A percentile compares a stretch with the other conserved stretches of the same genome.
phyloP scores from a whole-genome alignment of 75 land plant species.

The Isoetes taiwanensis region DNA sequence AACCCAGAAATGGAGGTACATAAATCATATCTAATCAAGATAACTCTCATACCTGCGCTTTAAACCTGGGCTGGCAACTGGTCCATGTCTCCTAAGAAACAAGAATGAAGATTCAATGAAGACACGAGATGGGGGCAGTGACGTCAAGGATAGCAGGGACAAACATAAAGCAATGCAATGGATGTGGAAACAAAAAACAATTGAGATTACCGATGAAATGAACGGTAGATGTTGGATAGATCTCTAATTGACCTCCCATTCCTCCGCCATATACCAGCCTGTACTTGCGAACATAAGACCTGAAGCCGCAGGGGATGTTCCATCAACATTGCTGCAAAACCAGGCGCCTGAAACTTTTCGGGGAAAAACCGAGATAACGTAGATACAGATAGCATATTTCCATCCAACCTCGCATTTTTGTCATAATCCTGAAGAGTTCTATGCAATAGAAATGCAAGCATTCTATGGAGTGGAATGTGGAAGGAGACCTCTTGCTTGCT shows the following conservation, averaged over 20 bases:
- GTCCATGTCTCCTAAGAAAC: no score
- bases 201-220: slow-evolving; percentile 74
- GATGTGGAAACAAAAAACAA: no score
- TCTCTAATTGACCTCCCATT: slow-evolving; percentile 63
- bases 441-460: slow-evolving; percentile 52
- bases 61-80: no score
- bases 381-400: slow-evolving; percentile 14
- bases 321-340: slow-evolving; percentile 73
- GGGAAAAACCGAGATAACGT: slow-evolving; percentile 35
- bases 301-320: slow-evolving; percentile 82
- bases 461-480: slow-evolving; percentile 82
- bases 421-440: slow-evolving; percentile 43
- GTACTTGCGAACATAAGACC: slow-evolving; percentile 85
- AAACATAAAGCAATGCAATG: no score
- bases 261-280: slow-evolving; percentile 90
- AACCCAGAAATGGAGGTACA: no score
- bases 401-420: background rate
- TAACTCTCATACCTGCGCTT: no score
- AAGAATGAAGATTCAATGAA: no score
- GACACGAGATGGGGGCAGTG: no score
- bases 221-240: slow-evolving; percentile 49
- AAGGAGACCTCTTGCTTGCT: slow-evolving; percentile 75
- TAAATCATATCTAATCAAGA: no score
- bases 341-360: slow-evolving; percentile 24
- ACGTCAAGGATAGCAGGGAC: no score